Evolutionary conservation across 2,329 filamentous ascomycete species (phyloP).

Genomic region (Xylaria sp.): DNA sequence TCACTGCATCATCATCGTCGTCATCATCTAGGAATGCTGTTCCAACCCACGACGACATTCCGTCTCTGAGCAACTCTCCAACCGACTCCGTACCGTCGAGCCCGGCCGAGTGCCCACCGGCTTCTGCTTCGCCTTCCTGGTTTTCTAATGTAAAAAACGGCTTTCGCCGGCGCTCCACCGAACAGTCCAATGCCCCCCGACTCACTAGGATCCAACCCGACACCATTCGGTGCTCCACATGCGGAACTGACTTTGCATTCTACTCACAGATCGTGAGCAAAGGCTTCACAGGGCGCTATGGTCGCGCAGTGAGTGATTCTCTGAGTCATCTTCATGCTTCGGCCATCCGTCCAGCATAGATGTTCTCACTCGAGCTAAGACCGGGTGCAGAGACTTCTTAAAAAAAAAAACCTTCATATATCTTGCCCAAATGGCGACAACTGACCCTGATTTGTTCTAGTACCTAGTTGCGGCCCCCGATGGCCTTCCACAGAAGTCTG

Average conservation of each 20-base stretch:
- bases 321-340: not conserved
- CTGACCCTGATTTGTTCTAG: not conserved
- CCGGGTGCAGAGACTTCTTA: too few relatives aligned
- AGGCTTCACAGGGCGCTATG: constrained; percentile 73
- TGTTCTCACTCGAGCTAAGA: not conserved
- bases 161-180: constrained; percentile 29
- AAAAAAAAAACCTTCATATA: not conserved
- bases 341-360: not conserved
- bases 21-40: constrained; percentile 42
- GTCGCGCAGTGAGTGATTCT: constrained; percentile 56
- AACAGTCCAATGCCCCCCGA: constrained; percentile 34
- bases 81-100: constrained; percentile 48
- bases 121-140: constrained; percentile 42
- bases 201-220: constrained; percentile 60
- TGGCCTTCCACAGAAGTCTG: constrained; percentile 23
- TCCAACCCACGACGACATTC: constrained; percentile 42
- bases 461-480: constrained; percentile 3
- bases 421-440: not conserved
- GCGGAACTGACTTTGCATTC: constrained; percentile 70
- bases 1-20: constrained; percentile 48
- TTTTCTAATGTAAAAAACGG: constrained; percentile 39
- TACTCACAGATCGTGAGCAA: constrained; percentile 70
- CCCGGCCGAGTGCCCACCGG: constrained; percentile 40
- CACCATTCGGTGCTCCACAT: constrained; percentile 67
- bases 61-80: constrained; percentile 52